Conservation (phyloP, 2,329 filamentous ascomycete species). For the Neocucurbitaria cava region DNA sequence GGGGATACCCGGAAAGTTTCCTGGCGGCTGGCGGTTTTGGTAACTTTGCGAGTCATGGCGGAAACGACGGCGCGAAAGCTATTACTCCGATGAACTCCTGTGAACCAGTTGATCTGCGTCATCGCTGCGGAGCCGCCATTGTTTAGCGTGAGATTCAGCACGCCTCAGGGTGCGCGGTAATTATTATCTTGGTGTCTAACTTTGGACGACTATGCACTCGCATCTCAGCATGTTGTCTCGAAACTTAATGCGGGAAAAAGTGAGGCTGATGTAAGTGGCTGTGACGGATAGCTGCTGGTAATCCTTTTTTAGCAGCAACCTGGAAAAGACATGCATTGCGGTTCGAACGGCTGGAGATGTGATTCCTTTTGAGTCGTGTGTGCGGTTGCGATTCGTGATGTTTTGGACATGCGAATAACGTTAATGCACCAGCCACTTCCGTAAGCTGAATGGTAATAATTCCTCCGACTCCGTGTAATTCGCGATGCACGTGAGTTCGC, state of each 20-base stretch:
- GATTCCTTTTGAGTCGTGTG: conserved; percentile 7
- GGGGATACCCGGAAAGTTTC: background rate
- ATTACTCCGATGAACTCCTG: conserved; percentile 13
- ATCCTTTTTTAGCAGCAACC: background rate
- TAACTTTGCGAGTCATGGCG: conserved; percentile 1
- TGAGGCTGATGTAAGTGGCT: background rate
- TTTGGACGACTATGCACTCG: background rate
- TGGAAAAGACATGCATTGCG: conserved; percentile 4
- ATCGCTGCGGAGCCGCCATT: conserved; percentile 2
- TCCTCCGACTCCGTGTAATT: background rate
- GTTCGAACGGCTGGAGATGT: background rate
- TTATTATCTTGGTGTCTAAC: background rate
- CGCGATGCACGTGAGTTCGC: background rate
- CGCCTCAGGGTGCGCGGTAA: background rate
- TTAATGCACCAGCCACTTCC: background rate
- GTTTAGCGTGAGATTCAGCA: background rate
- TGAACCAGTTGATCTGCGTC: conserved; percentile 7
- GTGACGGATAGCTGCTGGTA: background rate
- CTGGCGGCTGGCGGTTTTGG: background rate
- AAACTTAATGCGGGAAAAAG: background rate
- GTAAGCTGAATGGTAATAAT: background rate
- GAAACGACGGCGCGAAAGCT: conserved; percentile 5
- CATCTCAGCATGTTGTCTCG: background rate
- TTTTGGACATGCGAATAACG: background rate
- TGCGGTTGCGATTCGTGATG: conserved; percentile 1